Conservation (phyloP, 2,329 filamentous ascomycete species). For the Fusarium incarnatum region DNA sequence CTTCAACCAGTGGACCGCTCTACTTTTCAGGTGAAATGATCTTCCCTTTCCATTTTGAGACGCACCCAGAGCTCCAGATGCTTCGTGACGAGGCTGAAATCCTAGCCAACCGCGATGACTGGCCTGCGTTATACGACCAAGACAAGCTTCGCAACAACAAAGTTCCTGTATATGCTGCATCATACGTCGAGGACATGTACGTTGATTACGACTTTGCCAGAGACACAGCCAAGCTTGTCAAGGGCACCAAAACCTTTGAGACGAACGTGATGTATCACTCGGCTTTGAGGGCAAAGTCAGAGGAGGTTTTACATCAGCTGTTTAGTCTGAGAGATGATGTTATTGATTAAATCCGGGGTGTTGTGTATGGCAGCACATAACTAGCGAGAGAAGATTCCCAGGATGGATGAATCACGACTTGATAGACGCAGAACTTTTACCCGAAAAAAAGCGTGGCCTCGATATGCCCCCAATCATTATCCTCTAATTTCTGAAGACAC, state of each 20-base stretch:
- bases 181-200: slow-evolving; percentile 91
- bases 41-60: slow-evolving; percentile 85
- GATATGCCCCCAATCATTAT: background rate
- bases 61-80: slow-evolving; percentile 78
- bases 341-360: slow-evolving; percentile 60
- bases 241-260: slow-evolving; percentile 81
- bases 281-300: slow-evolving; percentile 77
- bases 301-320: slow-evolving; percentile 80
- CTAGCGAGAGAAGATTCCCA: background rate
- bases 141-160: slow-evolving; percentile 78
- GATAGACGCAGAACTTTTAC: slow-evolving; percentile 8
- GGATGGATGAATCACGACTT: slow-evolving; percentile 3
- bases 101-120: slow-evolving; percentile 75
- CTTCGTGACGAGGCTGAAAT: slow-evolving; percentile 76
- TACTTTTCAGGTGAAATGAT: slow-evolving; percentile 95
- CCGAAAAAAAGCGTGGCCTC: background rate
- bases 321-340: slow-evolving; percentile 80
- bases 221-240: slow-evolving; percentile 80
- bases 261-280: slow-evolving; percentile 92
- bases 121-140: slow-evolving; percentile 82
- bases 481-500: background rate
- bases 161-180: slow-evolving; percentile 87
- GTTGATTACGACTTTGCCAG: slow-evolving; percentile 81
- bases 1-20: slow-evolving; percentile 62
- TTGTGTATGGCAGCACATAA: background rate